phyloP scores from a whole-genome alignment of 1,139 yeast genomes.

The Geotrichum histeridarum region DNA sequence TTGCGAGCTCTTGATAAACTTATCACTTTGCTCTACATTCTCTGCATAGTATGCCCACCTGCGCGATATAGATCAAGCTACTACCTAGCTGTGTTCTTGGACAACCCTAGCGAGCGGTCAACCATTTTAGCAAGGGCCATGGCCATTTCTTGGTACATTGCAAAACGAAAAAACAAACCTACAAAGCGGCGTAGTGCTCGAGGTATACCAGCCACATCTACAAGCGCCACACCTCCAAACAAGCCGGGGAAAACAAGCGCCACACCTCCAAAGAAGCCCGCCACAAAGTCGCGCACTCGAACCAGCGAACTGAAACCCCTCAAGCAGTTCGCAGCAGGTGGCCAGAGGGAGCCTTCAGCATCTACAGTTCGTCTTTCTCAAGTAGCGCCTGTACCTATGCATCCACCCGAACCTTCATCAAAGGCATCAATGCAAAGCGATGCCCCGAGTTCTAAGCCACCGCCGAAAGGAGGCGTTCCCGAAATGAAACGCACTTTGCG shows the following conservation, averaged over 20 bases:
- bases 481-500: neutral
- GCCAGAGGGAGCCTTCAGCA: neutral
- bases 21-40: conserved; percentile 1
- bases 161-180: neutral
- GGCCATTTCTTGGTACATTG: neutral
- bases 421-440: too few relatives aligned
- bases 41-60: conserved; percentile 8
- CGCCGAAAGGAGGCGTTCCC: too few relatives aligned
- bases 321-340: neutral
- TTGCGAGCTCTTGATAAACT: neutral
- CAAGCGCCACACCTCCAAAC: conserved; percentile 4
- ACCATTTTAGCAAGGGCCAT: conserved; percentile 1
- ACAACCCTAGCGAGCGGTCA: neutral
- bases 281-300: neutral
- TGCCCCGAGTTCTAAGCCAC: too few relatives aligned
- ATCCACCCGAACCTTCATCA: too few relatives aligned
- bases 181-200: neutral
- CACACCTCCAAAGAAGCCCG: neutral
- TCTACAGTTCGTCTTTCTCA: too few relatives aligned
- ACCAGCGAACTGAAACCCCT: neutral
- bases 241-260: neutral
- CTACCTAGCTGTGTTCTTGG: neutral
- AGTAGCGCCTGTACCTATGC: too few relatives aligned
- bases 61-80: conserved; percentile 5
- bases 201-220: neutral